These are phyloP conservation scores for Talaromyces adpressus DNA, from an alignment of 495 filamentous ascomycete species.

Conservation along the genomic window DNA sequence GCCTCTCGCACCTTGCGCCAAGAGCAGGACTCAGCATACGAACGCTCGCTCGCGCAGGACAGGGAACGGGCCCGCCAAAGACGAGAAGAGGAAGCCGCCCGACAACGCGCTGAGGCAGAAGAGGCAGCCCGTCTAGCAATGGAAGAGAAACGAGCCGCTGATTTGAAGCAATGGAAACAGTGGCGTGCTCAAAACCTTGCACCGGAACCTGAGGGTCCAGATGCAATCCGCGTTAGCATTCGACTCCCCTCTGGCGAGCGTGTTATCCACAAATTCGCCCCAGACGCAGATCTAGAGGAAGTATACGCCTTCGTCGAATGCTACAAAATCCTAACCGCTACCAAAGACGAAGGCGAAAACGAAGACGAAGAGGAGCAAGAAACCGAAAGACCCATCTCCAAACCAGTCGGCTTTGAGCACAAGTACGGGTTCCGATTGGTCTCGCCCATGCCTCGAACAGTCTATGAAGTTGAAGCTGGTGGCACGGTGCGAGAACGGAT, in stretches of 20 bases:
- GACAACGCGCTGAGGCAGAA: constrained; percentile 54
- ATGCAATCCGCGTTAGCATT: constrained; percentile 73
- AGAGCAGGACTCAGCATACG: constrained; percentile 87
- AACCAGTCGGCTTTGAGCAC: constrained; percentile 68
- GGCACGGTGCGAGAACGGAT: constrained; percentile 63
- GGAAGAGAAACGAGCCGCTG: constrained; percentile 47
- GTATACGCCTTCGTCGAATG: constrained; percentile 97
- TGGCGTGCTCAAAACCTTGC: constrained; percentile 68
- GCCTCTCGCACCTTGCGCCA: constrained; percentile 68
- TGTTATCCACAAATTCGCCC: constrained; percentile 65
- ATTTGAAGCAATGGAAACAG: constrained; percentile 64
- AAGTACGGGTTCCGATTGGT: constrained; percentile 75
- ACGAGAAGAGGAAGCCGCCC: constrained; percentile 66
- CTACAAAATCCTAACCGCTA: constrained; percentile 52
- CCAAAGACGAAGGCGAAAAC: not conserved
- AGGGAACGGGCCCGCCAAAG: constrained; percentile 69
- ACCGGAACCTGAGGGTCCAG: constrained; percentile 64
- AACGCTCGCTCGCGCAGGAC: constrained; percentile 81
- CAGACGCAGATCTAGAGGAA: constrained; percentile 67
- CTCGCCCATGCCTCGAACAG: constrained; percentile 71
- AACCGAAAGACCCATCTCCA: constrained; percentile 19
- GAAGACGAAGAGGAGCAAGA: not conserved
- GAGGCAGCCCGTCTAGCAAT: constrained; percentile 56
- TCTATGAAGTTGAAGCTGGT: constrained; percentile 59
- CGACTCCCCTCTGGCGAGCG: constrained; percentile 67